These are phyloP conservation scores for Tremella fuciformis DNA, from an alignment of 768 basidiomycete species.

Conservation along the genomic window DNA sequence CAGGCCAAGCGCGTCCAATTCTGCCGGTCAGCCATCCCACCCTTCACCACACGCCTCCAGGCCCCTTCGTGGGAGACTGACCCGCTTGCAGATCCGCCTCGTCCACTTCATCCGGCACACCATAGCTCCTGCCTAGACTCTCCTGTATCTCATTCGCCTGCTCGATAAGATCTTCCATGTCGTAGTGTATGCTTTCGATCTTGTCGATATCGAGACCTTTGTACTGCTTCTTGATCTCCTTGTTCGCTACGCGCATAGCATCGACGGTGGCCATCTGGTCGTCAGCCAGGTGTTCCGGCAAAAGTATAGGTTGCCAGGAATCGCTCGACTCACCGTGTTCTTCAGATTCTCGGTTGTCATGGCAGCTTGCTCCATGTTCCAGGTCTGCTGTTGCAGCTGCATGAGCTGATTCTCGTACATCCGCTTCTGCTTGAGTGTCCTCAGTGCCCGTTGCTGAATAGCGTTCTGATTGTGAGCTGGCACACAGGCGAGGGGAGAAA, in stretches of 20 bases:
- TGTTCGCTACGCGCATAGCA: constrained; percentile 93
- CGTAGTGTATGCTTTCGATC: constrained; percentile 97
- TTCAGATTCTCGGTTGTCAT: constrained; percentile 96
- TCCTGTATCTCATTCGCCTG: constrained; percentile 98
- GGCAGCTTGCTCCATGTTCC: constrained; percentile 96
- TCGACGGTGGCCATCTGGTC: constrained; percentile 86
- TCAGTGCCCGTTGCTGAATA: constrained; percentile 88
- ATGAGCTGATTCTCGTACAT: constrained; percentile 83
- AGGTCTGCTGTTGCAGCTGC: constrained; percentile 89
- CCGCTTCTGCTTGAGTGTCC: constrained; percentile 88
- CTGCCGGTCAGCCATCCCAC: constrained; percentile 54
- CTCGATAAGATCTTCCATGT: constrained; percentile 96
- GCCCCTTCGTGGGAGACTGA: constrained; percentile 45
- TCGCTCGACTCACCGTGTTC: constrained; percentile 62
- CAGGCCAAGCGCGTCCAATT: constrained; percentile 79
- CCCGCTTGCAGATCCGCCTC: constrained; percentile 97
- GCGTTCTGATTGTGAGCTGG: constrained; percentile 61
- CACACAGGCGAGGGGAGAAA: background rate
- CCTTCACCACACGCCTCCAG: background rate
- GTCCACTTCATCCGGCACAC: constrained; percentile 94
- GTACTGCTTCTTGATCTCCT: constrained; percentile 93
- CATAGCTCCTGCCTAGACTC: constrained; percentile 85
- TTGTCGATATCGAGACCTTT: constrained; percentile 96
- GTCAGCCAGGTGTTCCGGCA: background rate
- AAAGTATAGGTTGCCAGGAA: background rate